These are phyloP conservation scores for Phytophthora lateralis DNA, from an alignment of 352 stramenopile genomes.

Conservation along the genomic window DNA sequence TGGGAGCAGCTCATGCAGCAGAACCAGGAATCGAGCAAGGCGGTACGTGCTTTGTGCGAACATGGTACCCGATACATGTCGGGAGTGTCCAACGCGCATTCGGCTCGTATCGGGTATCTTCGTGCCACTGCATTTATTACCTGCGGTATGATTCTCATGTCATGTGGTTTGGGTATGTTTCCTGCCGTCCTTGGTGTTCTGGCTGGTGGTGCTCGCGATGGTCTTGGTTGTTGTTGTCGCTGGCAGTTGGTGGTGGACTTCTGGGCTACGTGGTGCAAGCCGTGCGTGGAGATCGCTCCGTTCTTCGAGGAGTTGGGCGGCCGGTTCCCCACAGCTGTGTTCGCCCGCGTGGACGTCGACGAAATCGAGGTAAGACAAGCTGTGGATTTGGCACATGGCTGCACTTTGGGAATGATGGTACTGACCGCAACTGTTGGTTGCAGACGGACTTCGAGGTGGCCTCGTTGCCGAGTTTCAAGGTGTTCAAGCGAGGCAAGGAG, in stretches of 20 bases:
- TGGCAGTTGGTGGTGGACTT: slow-evolving; percentile 84
- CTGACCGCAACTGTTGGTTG: slow-evolving; percentile 13
- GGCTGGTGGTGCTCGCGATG: too few relatives aligned
- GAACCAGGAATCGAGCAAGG: slow-evolving; percentile 47
- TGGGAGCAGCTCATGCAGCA: slow-evolving; percentile 32
- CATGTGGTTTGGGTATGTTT: background rate
- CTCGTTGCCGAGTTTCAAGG: slow-evolving; percentile 93
- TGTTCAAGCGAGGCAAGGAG: slow-evolving; percentile 87
- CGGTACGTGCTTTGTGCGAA: slow-evolving; percentile 36
- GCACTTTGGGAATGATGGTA: slow-evolving; percentile 25
- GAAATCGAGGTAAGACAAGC: slow-evolving; percentile 51
- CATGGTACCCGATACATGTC: background rate
- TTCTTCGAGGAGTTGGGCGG: slow-evolving; percentile 74
- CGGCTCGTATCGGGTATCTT: background rate
- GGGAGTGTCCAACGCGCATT: background rate
- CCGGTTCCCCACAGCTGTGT: slow-evolving; percentile 55
- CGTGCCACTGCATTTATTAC: background rate
- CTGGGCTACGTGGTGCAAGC: slow-evolving; percentile 84
- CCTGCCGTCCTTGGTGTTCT: background rate
- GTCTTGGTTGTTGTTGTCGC: background rate
- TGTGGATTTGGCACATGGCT: slow-evolving; percentile 32
- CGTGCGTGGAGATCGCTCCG: slow-evolving; percentile 78
- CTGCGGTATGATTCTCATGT: background rate
- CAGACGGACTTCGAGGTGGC: slow-evolving; percentile 65
- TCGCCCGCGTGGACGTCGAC: slow-evolving; percentile 84